Evolutionary conservation across 1,139 yeast species (phyloP), one percentile per base, ranked within the genome.

Genomic region (Arxiozyma slooffiae): DNA sequence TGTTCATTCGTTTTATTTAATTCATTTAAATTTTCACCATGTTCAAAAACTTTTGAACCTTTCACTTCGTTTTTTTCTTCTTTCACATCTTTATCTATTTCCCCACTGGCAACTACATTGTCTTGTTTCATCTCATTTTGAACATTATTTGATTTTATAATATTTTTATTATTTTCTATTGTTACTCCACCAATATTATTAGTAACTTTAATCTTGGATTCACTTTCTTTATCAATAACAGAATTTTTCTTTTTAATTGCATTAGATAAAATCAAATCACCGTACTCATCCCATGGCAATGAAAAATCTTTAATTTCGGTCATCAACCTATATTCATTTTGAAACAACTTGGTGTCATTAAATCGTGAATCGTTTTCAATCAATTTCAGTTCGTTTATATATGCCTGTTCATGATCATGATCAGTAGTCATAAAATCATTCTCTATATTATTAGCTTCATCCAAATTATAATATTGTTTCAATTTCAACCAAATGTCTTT

Each of bases 401-500:
- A 26, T 3, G 8, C n/a, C 11, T 38, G 40, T 26, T 22, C 39
- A 24, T 43, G 24, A 11, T 18, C 9, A 7, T 50, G 52, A 8
- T 30, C 47, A n/a, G 47, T 48, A n/a, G 47, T 53, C 7, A 48
- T 50, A 36, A 47, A 47, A 44, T 24, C 30, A 46, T 42, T 45
- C 52, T 79, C 86, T 22, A 79, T 56, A 41, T 68, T 73, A 55
- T 82, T 86, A 18, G 82, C 70, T 44, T 76, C 77, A 8, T 74
- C 71, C 46, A 85, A 67, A 58, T 83, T 74, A 60, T 82, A 85
- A 45, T 79, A 67, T 22, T 70, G 68, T 2, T 60, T 68, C 18
- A 85, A 71, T 59, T 80, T 81, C 18, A 69, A 71, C 83, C 86
- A 80, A 8, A 85, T 71, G 44, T 82, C 85, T 1, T 63, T 60